These are phyloP conservation scores for Phaffia australis DNA, from an alignment of 768 basidiomycete genomes.

Conservation along the genomic window DNA sequence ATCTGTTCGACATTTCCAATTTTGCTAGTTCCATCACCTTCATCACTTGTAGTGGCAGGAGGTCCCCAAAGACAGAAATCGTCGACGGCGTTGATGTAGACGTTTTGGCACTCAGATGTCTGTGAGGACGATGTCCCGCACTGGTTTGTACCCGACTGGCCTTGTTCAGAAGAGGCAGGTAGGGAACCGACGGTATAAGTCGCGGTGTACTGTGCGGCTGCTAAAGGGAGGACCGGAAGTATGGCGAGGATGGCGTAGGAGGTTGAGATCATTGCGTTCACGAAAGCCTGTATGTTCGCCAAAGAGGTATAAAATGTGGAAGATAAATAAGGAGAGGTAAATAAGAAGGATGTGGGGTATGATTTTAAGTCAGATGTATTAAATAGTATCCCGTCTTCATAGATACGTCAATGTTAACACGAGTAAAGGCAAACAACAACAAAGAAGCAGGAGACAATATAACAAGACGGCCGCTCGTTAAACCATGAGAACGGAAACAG, in stretches of 20 bases:
- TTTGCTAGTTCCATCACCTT: slow-evolving; percentile 33
- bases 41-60: slow-evolving; percentile 21
- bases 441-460: too few relatives aligned
- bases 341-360: too few relatives aligned
- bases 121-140: slow-evolving; percentile 16
- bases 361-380: too few relatives aligned
- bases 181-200: not conserved
- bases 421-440: too few relatives aligned
- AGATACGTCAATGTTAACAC: too few relatives aligned
- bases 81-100: slow-evolving; percentile 28
- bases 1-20: slow-evolving; percentile 59
- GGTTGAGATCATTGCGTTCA: too few relatives aligned
- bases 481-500: too few relatives aligned
- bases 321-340: too few relatives aligned
- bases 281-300: too few relatives aligned
- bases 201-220: slow-evolving; percentile 17
- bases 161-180: not conserved
- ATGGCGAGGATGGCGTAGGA: slow-evolving; percentile 4
- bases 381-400: too few relatives aligned
- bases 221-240: not conserved
- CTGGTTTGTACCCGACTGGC: slow-evolving; percentile 19
- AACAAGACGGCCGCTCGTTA: too few relatives aligned
- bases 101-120: slow-evolving; percentile 18
- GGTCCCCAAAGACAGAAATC: slow-evolving; percentile 27
- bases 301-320: too few relatives aligned